Conservation (phyloP, 768 basidiomycete species). For the Leccinum uliginosum region DNA sequence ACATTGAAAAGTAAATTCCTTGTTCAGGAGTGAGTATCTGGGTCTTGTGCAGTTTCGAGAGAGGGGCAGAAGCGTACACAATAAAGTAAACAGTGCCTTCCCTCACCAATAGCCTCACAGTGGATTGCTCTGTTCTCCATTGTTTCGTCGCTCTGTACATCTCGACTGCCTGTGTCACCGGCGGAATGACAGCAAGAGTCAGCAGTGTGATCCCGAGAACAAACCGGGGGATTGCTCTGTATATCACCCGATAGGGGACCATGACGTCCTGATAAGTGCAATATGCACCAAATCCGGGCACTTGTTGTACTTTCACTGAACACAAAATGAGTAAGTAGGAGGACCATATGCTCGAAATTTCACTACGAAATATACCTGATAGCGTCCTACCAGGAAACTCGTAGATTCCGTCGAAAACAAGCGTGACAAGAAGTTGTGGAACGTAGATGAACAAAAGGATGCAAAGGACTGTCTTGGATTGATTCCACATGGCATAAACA, state of each 20-base stretch:
- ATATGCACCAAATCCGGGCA: neutral
- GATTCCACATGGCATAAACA: slow-evolving; percentile 13
- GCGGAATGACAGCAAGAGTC: neutral
- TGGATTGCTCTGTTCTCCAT: slow-evolving; percentile 2
- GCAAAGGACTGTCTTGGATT: slow-evolving; percentile 5
- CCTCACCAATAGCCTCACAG: neutral
- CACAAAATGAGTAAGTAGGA: neutral
- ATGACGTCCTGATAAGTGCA: neutral
- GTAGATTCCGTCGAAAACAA: neutral
- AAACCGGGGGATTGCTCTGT: slow-evolving; percentile 1
- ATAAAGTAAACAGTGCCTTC: neutral
- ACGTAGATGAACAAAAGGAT: slow-evolving; percentile 4
- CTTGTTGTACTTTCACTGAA: neutral
- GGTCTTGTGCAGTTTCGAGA: neutral
- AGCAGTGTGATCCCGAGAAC: neutral
- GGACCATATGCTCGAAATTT: neutral
- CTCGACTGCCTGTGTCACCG: neutral
- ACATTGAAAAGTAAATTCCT: neutral
- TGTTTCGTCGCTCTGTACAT: slow-evolving; percentile 6
- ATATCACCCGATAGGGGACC: neutral
- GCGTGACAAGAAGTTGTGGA: neutral
- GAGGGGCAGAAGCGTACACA: neutral
- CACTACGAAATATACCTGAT: slow-evolving; percentile 1
- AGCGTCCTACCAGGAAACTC: neutral
- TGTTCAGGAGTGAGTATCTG: neutral